Evolutionary conservation across 2,329 filamentous ascomycete species (phyloP), one percentile per base, ranked within the genome.

Genomic region (Corinectria fuckeliana): DNA sequence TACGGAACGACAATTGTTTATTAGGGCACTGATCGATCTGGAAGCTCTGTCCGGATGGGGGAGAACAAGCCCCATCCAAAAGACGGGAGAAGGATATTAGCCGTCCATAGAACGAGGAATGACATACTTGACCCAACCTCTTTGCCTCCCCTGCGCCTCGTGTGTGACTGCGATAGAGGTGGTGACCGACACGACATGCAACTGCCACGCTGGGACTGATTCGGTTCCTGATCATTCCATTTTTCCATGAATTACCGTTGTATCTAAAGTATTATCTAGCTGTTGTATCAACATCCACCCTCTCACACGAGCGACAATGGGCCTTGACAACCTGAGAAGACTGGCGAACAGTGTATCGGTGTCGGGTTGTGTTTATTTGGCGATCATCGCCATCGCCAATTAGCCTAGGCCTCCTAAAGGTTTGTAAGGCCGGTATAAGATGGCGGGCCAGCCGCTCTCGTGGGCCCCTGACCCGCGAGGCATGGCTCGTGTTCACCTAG

Each of bases 51-150:
- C 49, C 62, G 52, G 47, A 50, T 50, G n/a, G 28, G 44, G 44
- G 36, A 42, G 32, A 32, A 32, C 20, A 41, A 42, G 28, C 28
- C 44, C 50, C 42, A 49, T 45, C 60, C 56, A 44, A 44, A 61
- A 30, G 60, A 61, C 51, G 47, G 55, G 44, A 28, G 48, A 57
- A 61, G 60, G 58, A 62, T 52, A 47, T 50, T 64, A 55, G 32
- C 66, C 68, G 65, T 69, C 58, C 65, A 66, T 70, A 71, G 63
- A 67, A 70, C 55, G 68, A 69, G 60, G 61, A 67, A 70, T 61
- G 67, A 68, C 52, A 50, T 63, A 47, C 62, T 68, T 64, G 59
- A 67, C 54, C 49, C 47, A 58, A 56, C 56, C 51, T 21, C 14
- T 47, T 36, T 45, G 7, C 13, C 11, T 11, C 21, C n/a, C n/a